Evolutionary conservation across 257 asterid species (phyloP).

Genomic region (Petunia secreta): DNA sequence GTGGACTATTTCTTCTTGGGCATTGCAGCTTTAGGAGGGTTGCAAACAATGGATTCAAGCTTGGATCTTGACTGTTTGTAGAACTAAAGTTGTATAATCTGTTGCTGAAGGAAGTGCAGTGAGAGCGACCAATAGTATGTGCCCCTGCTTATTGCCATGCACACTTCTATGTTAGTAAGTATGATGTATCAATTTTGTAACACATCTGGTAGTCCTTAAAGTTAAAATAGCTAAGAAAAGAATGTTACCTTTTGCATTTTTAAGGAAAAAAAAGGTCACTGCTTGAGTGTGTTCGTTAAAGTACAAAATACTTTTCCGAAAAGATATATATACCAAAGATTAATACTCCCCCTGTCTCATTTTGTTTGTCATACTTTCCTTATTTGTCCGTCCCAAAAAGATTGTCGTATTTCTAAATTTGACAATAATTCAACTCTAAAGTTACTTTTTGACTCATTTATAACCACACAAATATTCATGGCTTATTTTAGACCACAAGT

Average conservation of each 20-base stretch:
- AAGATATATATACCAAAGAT: too few species aligned
- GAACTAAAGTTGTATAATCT: slow-evolving; percentile 33
- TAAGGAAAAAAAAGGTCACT: too few species aligned
- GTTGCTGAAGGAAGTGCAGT: slow-evolving; percentile 37
- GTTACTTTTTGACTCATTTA: too few species aligned
- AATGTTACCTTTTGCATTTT: not conserved
- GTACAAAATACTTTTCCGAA: not conserved
- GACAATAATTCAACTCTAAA: too few species aligned
- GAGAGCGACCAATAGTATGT: slow-evolving; percentile 39
- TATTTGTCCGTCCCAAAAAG: too few species aligned
- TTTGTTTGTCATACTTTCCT: too few species aligned
- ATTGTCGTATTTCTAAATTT: too few species aligned
- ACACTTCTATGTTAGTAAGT: not conserved
- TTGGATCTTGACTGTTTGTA: slow-evolving; percentile 31
- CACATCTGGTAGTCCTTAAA: not conserved
- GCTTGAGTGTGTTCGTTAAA: not conserved
- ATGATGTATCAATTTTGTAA: not conserved
- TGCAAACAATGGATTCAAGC: slow-evolving; percentile 31
- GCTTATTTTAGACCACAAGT: too few species aligned
- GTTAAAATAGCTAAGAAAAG: not conserved
- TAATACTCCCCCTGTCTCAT: too few species aligned
- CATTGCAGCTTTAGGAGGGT: slow-evolving; percentile 31
- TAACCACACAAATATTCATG: too few species aligned
- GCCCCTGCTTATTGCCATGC: slow-evolving; percentile 7
- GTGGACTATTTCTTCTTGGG: not conserved